Percentiles rank a stretch among this genome's conserved stretches.
phyloP scores from a whole-genome alignment of 2,329 filamentous ascomycete species.

The Pyrenophora tritici-repentis region DNA sequence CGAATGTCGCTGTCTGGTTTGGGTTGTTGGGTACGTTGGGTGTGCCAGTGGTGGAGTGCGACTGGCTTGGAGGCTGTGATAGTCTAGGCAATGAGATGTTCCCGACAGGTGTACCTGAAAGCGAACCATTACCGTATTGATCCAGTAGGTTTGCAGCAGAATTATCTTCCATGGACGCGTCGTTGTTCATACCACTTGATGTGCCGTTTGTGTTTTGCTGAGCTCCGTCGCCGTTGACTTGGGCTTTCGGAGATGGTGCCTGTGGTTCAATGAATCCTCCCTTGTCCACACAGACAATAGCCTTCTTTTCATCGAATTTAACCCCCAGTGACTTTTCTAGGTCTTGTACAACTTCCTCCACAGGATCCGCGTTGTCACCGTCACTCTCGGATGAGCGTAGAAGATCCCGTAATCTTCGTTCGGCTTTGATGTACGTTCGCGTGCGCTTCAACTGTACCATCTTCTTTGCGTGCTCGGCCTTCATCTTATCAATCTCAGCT shows the following conservation, averaged over 20 bases:
- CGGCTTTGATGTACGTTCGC: slow-evolving; percentile 72
- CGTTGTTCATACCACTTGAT: slow-evolving; percentile 38
- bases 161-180: slow-evolving; percentile 44
- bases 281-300: slow-evolving; percentile 73
- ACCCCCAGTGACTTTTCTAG: slow-evolving; percentile 74
- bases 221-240: slow-evolving; percentile 39
- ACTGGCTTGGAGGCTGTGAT: slow-evolving; percentile 60
- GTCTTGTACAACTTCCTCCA: slow-evolving; percentile 75
- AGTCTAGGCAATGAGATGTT: slow-evolving; percentile 63
- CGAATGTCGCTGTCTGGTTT: slow-evolving; percentile 31
- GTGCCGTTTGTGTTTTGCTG: slow-evolving; percentile 39
- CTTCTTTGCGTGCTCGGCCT: slow-evolving; percentile 74
- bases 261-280: slow-evolving; percentile 71
- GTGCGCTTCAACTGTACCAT: slow-evolving; percentile 75
- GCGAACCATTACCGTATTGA: slow-evolving; percentile 68
- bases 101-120: slow-evolving; percentile 64
- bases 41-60: slow-evolving; percentile 63
- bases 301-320: slow-evolving; percentile 66
- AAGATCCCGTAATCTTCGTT: slow-evolving; percentile 73
- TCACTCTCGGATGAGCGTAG: slow-evolving; percentile 51
- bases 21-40: slow-evolving; percentile 48
- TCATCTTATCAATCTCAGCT: slow-evolving; percentile 83
- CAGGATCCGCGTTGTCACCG: slow-evolving; percentile 49
- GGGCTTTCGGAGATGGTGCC: slow-evolving; percentile 31
- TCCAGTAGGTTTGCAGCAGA: slow-evolving; percentile 67